phyloP scores from a whole-genome alignment of 805 yeast genomes.

The Cyberlindnera xylosilytica region DNA sequence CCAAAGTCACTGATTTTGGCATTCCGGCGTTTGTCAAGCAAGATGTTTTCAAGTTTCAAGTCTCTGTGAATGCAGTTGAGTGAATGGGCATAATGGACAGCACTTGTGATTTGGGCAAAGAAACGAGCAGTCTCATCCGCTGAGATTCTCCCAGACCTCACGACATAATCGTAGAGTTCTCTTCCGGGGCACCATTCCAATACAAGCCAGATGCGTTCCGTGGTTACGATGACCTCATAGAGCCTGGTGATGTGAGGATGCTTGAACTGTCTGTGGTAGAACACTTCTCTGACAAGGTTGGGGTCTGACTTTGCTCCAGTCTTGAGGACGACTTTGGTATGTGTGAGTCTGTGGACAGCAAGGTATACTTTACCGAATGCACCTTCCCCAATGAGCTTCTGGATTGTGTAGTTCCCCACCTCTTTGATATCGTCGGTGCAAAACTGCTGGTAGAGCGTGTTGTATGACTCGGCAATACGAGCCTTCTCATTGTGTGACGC shows the following conservation, averaged over 20 bases:
- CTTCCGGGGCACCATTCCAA: slow-evolving; percentile 86
- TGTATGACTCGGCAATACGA: slow-evolving; percentile 59
- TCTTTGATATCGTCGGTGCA: slow-evolving; percentile 48
- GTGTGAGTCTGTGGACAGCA: slow-evolving; percentile 74
- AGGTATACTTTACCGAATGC: slow-evolving; percentile 89
- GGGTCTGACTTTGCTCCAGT: slow-evolving; percentile 77
- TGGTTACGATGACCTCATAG: slow-evolving; percentile 77
- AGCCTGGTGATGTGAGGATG: slow-evolving; percentile 83
- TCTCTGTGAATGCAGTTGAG: slow-evolving; percentile 82
- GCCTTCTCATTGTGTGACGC: slow-evolving; percentile 27
- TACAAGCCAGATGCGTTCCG: slow-evolving; percentile 78
- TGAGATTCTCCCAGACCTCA: slow-evolving; percentile 48
- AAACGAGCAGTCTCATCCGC: slow-evolving; percentile 47
- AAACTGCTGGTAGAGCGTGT: slow-evolving; percentile 50
- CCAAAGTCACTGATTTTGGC: slow-evolving; percentile 92
- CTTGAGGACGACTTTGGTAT: slow-evolving; percentile 78
- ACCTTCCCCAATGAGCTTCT: slow-evolving; percentile 83
- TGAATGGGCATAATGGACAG: slow-evolving; percentile 68
- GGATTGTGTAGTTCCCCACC: slow-evolving; percentile 77
- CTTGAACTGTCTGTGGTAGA: slow-evolving; percentile 77
- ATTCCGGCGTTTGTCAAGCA: slow-evolving; percentile 52
- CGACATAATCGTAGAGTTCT: slow-evolving; percentile 67
- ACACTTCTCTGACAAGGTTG: slow-evolving; percentile 85
- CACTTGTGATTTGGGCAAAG: slow-evolving; percentile 61
- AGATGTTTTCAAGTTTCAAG: slow-evolving; percentile 74